These are phyloP conservation scores for Pseudocercospora fuligena DNA, from an alignment of 2,329 filamentous ascomycete species.

Conservation along the genomic window DNA sequence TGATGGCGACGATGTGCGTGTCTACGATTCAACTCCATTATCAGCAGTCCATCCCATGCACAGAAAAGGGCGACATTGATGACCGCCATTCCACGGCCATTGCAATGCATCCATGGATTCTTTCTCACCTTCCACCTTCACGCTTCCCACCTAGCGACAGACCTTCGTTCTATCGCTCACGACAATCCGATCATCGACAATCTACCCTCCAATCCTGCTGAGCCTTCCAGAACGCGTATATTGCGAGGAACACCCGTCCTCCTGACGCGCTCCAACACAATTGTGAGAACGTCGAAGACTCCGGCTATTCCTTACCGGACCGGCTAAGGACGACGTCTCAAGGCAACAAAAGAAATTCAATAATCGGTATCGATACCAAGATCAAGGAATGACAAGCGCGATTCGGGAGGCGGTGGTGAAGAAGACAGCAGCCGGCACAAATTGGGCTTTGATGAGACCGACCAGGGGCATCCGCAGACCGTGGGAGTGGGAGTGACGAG, in stretches of 20 bases:
- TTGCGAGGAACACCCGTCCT: conserved; percentile 10
- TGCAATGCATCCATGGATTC: background rate
- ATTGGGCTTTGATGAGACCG: conserved; percentile 6
- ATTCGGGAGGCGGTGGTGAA: background rate
- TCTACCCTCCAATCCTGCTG: background rate
- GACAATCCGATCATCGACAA: background rate
- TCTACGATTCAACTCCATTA: conserved; percentile 5
- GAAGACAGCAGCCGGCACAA: background rate
- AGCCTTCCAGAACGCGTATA: conserved; percentile 16
- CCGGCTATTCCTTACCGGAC: background rate
- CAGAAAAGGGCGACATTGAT: background rate
- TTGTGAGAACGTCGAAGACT: background rate
- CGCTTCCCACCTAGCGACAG: conserved; percentile 18
- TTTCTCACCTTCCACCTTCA: conserved; percentile 25
- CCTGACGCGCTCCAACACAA: conserved; percentile 18
- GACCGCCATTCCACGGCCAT: background rate
- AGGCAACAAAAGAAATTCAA: conserved; percentile 15
- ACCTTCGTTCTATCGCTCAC: conserved; percentile 18
- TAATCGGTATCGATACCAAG: conserved; percentile 5
- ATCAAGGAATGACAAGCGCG: conserved; percentile 20
- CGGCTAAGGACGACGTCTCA: background rate
- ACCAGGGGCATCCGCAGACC: conserved; percentile 2
- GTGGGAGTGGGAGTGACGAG: background rate
- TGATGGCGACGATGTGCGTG: conserved; percentile 21
- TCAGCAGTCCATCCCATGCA: conserved; percentile 6